Conservation (phyloP, 805 yeast genomes). For the Aciculoconidium aculeatum region DNA sequence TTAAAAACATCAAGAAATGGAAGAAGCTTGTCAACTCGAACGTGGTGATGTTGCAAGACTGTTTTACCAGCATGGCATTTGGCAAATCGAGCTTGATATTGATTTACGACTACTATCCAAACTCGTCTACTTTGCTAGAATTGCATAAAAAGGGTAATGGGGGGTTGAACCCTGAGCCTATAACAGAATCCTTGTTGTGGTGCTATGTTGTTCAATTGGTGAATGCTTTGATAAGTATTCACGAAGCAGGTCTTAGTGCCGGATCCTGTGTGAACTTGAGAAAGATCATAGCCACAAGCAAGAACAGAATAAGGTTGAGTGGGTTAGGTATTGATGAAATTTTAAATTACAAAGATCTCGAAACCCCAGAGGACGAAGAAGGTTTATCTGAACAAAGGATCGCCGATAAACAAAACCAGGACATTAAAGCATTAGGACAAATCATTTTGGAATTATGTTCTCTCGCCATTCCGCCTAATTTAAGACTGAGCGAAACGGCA, state of each 20-base stretch:
- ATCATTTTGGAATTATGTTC: conserved; percentile 52
- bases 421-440: conserved; percentile 53
- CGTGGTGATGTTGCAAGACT: conserved; percentile 65
- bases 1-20: conserved; percentile 66
- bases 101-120: conserved; percentile 82
- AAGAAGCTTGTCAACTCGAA: conserved; percentile 43
- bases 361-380: too few species aligned
- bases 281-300: conserved; percentile 68
- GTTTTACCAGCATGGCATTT: conserved; percentile 82
- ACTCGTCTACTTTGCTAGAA: conserved; percentile 64
- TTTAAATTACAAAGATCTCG: conserved; percentile 40
- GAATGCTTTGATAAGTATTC: conserved; percentile 62
- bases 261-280: conserved; percentile 55
- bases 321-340: conserved; percentile 71
- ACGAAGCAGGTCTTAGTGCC: conserved; percentile 57
- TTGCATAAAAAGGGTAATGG: conserved; percentile 50
- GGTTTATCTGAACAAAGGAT: conserved; percentile 17
- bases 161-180: conserved; percentile 38
- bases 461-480: conserved; percentile 24
- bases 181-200: conserved; percentile 72
- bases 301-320: conserved; percentile 64
- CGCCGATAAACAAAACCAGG: conserved; percentile 40
- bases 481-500: conserved; percentile 13
- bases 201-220: conserved; percentile 67
- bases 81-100: conserved; percentile 61